Evolutionary conservation across 768 basidiomycete species (phyloP), one percentile per base, ranked within the genome.

Genomic region (Boletellus ananiceps): DNA sequence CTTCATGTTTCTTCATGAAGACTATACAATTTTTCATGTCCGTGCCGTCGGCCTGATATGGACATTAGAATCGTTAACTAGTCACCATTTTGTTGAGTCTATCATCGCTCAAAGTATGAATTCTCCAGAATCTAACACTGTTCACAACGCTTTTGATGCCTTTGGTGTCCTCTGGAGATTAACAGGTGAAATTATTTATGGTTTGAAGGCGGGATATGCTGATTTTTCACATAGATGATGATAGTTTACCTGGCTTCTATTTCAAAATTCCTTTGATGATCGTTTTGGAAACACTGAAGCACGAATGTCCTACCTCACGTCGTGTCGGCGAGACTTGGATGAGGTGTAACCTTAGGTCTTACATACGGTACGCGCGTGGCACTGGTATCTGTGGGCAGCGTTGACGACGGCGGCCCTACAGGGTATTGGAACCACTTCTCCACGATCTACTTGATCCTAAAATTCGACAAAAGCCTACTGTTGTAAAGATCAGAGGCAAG

Each of bases 261-360:
- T 83, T 97, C 61, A 86, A 86, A 59, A 75, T 86, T 2, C 95
- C 95, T 0, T 77, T 97, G 79, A 85, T 93, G 77, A 81, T 84
- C 38, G 83, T 95, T 27, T 69, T 98, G 43, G 93, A 95, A 60
- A 83, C 84, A 0, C 68, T 97, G 41, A 85, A 84, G 58, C 84
- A 76, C 34, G 82, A 85, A 29, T 84, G 92, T 55, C 88, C 91
- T 8, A 71, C 70, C 51, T 66, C 88, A 9, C 83, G 87, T 23
- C 79, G 92, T 11, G 75, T 88, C 29, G 90, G 89, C 13, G 95
- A 98, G 66, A 93, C 93, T 0, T 99, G 96, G 96, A 93, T 99
- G 87, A 80, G 94, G 23, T 93, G 91, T 61, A 92, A 84, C 59
- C 74, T 97, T 27, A 89, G 87, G 64, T 94, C 93, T 2, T 95